Percentiles rank a stretch among this genome's conserved stretches.
Conservation (phyloP, 2,329 filamentous ascomycete species). For the Trichoderma sp. region DNA sequence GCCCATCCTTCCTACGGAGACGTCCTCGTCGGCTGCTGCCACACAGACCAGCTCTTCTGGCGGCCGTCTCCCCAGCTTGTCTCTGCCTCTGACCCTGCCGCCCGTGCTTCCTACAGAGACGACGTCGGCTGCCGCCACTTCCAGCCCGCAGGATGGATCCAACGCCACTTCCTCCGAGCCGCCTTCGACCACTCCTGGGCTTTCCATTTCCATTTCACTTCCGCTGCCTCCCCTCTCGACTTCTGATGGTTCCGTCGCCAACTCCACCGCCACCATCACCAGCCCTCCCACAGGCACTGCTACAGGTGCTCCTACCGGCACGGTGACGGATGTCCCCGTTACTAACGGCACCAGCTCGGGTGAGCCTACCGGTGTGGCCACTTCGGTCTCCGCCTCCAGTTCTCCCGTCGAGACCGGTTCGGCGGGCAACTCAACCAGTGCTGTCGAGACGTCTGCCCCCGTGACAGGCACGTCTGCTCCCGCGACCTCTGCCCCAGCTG, state of each 20-base stretch:
- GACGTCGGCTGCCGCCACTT: not conserved
- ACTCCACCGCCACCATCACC: conserved; percentile 11
- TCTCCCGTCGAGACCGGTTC: conserved; percentile 15
- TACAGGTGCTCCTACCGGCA: conserved; percentile 3
- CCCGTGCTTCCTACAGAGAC: conserved; percentile 13
- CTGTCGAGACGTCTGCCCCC: not conserved
- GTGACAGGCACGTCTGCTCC: conserved; percentile 3
- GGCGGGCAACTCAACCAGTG: conserved; percentile 3
- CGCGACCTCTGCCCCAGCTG: not conserved
- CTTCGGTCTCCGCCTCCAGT: not conserved
- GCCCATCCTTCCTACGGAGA: conserved; percentile 9
- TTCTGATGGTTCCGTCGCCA: conserved; percentile 15
- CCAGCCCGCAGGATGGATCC: conserved; percentile 26
- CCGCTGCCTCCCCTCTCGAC: not conserved
- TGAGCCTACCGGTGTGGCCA: conserved; percentile 5
- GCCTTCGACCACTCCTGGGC: not conserved
- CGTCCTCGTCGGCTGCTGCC: not conserved
- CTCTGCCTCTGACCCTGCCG: conserved; percentile 18
- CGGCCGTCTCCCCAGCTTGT: conserved; percentile 2
- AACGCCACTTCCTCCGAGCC: conserved; percentile 11
- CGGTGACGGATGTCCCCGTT: conserved; percentile 10
- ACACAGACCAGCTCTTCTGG: conserved; percentile 28
- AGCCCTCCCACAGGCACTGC: not conserved
- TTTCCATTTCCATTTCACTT: conserved; percentile 25
- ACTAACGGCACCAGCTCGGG: conserved; percentile 3